Evolutionary conservation across 306 rosid species (phyloP), one percentile per base, ranked within the genome.

Genomic region (Castanea mollissima): DNA sequence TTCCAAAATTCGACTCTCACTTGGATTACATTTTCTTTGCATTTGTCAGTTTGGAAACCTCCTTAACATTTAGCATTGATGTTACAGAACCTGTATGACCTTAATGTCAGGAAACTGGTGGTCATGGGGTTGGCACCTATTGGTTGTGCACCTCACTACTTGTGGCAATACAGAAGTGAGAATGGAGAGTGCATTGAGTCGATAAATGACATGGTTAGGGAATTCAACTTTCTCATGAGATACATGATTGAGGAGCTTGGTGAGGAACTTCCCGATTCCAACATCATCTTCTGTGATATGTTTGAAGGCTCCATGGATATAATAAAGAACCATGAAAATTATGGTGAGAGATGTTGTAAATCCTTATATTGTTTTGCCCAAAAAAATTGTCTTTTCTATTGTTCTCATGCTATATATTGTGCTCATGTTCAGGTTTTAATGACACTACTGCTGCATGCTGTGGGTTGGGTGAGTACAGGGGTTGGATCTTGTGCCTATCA

Each of bases 51-150:
- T 72, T 79, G 59, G 27, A 69, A 57, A 65, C 74, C 65, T 67
- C 74, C 6, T 46, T 76, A 82, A 75, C 64, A 55, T 34, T 5
- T 56, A 75, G 52, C 21, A 62, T 77, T 60, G 82, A 34, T 87
- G 87, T 68, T 49, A 55, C 95, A 92, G 96, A 91, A 91, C 83
- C 85, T 95, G 83, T 92, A 91, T 87, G 83, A 79, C 83, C 76
- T 89, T 79, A 82, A 88, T 79, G 98, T 77, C 52, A 95, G 87
- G 82, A 91, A 86, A 83, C 85, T 92, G 31, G 95, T 95, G 79
- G 81, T 95, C 63, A 87, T 83, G 85, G 97, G 99, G 80, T 90
- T 94, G 75, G 86, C 99, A 32, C 99, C 97, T 19, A 92, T 94
- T 76, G 99, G 99, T 7, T 94, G 97, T 78, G 91, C 92, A 15